Base-by-base conservation (phyloP, 139 green algal species). In the Tetratostichococcus sp. region DNA sequence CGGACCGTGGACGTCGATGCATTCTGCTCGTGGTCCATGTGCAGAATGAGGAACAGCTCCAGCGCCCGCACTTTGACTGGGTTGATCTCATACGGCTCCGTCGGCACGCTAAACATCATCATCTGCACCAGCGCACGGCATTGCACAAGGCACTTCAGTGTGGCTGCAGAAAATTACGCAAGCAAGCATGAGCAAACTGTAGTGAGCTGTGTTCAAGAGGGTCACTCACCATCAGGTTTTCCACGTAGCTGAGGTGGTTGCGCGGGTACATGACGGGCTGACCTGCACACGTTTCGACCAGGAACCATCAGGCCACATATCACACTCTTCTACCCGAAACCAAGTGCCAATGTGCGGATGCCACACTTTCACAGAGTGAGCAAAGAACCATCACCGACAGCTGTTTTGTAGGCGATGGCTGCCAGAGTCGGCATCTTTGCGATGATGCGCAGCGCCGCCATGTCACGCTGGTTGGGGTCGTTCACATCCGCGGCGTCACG, bases 11-110 rank as follows among this genome's bases (percentile, higher is more conserved):
- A 86, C 4, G 88, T 92, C 65, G 78, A 87, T 5, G 86, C 87
- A 75, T 92, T 92, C 72, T 92, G 88, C 71, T 92, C 88, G 79
- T 93, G 88, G 75, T 93, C 88, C 73, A 87, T 81, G 79, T 93
- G 88, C 70, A 91, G 70, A 65, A 91, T 90, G n/a, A 92, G 73
- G 71, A 92, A 87, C 42, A 85, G 72, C 32, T 93, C 88, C 34
- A 93, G 68, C 1, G 84, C 85, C 39, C 77, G 68, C 43, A 81
- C 79, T 65, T 83, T 65, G 66, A 85, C 75, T 5, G 84, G 82
- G 75, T 92, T 50, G 25, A 57, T 16, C 39, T 85, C 67, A 69
- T 88, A 92, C 39, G 50, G 70, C 71, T 88, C 73, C 33, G 65
- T 75, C 11, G 86, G 86, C 34, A 87, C 32, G 42, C 77, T 74